Conservation (phyloP, 108 stramenopile species). For the Nannochloropsis gaditana region DNA sequence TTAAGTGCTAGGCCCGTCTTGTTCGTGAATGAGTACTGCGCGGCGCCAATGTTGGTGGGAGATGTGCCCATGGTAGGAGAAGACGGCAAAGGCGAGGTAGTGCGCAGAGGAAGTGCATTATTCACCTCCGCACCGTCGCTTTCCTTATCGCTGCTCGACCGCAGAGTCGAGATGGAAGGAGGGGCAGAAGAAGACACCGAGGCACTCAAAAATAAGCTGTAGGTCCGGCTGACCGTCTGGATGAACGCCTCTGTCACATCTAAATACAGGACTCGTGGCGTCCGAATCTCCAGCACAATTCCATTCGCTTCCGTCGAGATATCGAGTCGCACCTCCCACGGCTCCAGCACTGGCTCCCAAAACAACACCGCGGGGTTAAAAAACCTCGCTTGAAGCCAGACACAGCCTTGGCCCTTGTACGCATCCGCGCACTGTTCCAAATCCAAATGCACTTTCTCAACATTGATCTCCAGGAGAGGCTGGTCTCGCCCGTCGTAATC, state of each 20-base stretch:
- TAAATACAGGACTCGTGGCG: background rate
- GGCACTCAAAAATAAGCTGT: background rate
- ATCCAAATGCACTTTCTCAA: slow-evolving; percentile 4
- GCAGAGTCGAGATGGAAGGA: background rate
- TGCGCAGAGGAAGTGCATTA: background rate
- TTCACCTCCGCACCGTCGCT: background rate
- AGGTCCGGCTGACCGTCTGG: background rate
- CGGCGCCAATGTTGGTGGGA: background rate
- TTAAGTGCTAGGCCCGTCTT: background rate
- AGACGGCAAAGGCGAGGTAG: background rate
- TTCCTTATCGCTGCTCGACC: background rate
- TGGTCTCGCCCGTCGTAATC: background rate
- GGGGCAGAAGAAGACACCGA: background rate
- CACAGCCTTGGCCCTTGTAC: background rate
- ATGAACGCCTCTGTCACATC: slow-evolving; percentile 6
- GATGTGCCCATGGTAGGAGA: background rate
- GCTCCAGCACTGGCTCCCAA: slow-evolving; percentile 19
- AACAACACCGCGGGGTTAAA: background rate
- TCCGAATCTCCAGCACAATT: background rate
- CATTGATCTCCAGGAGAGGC: background rate
- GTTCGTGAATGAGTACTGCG: background rate
- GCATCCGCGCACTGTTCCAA: background rate
- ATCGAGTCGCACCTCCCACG: background rate
- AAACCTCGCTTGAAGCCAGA: background rate
- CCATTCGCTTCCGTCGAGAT: slow-evolving; percentile 8